Conservation (phyloP, 179 eudicot genomes). For the Actinidia polygama region DNA sequence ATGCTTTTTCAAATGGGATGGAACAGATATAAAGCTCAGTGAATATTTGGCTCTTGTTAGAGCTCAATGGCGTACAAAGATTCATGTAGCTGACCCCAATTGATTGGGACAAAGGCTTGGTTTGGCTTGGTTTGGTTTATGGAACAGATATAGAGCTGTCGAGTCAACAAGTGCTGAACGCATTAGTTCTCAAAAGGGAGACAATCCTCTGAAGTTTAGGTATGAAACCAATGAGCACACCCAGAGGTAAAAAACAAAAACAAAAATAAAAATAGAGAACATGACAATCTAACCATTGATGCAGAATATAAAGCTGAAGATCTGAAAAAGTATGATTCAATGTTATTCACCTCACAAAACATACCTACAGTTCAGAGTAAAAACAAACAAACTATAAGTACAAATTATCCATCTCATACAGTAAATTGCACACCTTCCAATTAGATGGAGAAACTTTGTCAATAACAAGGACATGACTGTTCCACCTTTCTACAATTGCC, state of each 20-base stretch:
- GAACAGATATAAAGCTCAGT: background rate
- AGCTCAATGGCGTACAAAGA: background rate
- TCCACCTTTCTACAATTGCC: conserved; percentile 78
- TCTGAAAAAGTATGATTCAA: background rate
- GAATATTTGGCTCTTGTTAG: too few species aligned
- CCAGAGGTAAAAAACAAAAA: background rate
- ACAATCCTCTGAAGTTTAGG: background rate
- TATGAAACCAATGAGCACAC: background rate
- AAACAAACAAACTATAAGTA: background rate
- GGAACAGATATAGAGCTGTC: background rate
- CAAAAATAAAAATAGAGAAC: background rate
- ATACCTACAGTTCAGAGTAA: background rate
- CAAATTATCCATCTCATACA: background rate
- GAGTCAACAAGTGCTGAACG: background rate
- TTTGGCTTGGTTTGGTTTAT: too few species aligned
- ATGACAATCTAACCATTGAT: background rate
- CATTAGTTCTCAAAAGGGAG: background rate
- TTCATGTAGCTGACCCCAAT: background rate
- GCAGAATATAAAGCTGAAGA: background rate
- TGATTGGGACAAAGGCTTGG: background rate
- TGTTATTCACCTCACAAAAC: background rate
- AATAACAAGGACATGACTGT: conserved; percentile 68
- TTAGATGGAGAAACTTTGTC: conserved; percentile 69
- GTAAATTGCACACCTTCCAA: conserved; percentile 67
- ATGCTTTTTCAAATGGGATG: background rate